Base-by-base conservation (phyloP, 352 stramenopile genomes). In the Pythium apleroticum region DNA sequence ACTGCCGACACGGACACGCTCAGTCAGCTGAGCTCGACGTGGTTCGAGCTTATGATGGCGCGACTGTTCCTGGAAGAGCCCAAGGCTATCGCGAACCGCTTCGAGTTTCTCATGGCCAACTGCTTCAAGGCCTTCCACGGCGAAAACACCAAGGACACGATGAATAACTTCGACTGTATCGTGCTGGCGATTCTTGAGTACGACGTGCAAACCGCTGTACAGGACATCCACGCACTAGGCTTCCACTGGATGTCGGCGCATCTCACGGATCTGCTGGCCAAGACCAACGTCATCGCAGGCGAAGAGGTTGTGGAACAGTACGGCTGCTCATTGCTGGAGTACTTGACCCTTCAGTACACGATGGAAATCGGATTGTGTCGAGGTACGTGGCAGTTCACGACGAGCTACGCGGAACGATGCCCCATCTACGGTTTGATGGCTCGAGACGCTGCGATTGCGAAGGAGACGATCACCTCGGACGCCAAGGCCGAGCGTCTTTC, bases 11-110 rank as follows among this genome's bases (percentile, higher is more conserved):
- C 81, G 20, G 64, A 80, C 8, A 73, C 69, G 14, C 66, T 92
- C 22, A 73, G 71, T 20, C 43, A 55, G 10, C 65, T 81, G 31
- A 81, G 79, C 5, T 63, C 24, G 15, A 80, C 75, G 48, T 95
- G 86, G 86, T 91, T 86, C 68, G 81, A 91, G 69, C 74, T 91
- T 17, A 91, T 92, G 78, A 86, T 91, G 76, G 86, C 86, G n/a
- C 70, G 74, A 24, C 69, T 91, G 30, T 81, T 91, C 20, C 66
- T 95, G 19, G 78, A 92, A 15, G 84, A 91, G 50, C 82, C 86
- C 22, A 95, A 91, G 73, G 74, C 73, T 6, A 75, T 91, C 19
- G 84, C 85, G 22, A 72, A 93, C 48, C 86, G 81, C 6, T 87
- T 91, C 35, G 79, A 91, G 66, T 93, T 88, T 53, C 73, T 93